Evolutionary conservation across 208 protist genomes (phyloP), one percentile per base, ranked within the genome.

Genomic region (Willaertia magna): DNA sequence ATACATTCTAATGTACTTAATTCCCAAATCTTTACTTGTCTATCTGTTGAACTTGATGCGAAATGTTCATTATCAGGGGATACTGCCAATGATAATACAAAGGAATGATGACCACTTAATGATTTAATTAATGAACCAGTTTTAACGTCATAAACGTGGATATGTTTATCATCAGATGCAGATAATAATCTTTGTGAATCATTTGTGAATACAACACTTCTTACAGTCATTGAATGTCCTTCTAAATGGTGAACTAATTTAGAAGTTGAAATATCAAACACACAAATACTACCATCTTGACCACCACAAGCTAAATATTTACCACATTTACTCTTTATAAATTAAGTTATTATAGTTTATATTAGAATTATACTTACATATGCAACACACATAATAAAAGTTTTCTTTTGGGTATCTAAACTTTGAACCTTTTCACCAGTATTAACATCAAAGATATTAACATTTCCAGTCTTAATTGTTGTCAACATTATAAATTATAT

Each of bases 91-190:
- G 3, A 39, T 4, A 84, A 46, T 12, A 84, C 79, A 46, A 47
- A 84, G 1, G 79, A 84, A 84, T 22, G 9, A 84, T 84, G 79
- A 34, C 49, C 79, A 59, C 34, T 47, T 16, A 84, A 30, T 43
- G 79, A 34, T 47, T 67, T 59, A 26, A 67, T 40, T 1, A 84
- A 39, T 12, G 46, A 43, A 9, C 79, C 79, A 47, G 11, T 20
- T 26, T 84, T 67, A 9, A 55, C 26, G n/a, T 83, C 78, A 26
- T 81, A 83, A 34, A 59, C n/a, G n/a, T 83, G 30, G 14, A 83
- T 55, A 26, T 83, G 78, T 30, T 84, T 55, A 46, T 84, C 79
- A 34, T 84, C 79, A 46, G 79, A 84, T 9, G 79, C 79, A 34
- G 79, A 39, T 1, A 84, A 34, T n/a, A 84, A 46, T n/a, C 30